These are phyloP conservation scores for Meredithiella fracta DNA, from an alignment of 2,329 filamentous ascomycete genomes.

Conservation along the genomic window DNA sequence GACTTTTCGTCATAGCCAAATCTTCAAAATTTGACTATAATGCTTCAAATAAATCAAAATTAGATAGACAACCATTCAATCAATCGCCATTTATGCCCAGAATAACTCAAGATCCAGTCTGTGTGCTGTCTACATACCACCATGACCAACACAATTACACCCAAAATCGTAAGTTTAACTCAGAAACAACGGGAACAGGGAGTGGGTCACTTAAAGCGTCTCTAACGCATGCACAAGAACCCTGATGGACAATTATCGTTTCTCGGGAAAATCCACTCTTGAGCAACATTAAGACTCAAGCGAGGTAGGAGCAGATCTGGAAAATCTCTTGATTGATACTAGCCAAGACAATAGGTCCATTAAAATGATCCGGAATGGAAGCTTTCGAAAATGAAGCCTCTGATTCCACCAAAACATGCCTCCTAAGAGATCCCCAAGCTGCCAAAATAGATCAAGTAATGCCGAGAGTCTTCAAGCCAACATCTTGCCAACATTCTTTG, in stretches of 20 bases:
- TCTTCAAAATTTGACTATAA: too few species aligned
- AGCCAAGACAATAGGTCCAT: not conserved
- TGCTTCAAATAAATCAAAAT: too few species aligned
- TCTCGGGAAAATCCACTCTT: not conserved
- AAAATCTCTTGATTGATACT: not conserved
- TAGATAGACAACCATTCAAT: too few species aligned
- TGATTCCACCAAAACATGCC: not conserved
- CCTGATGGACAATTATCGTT: slow-evolving; percentile 8
- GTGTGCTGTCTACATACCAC: too few species aligned
- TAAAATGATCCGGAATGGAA: not conserved
- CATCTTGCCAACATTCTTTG: too few species aligned
- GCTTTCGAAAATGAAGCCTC: not conserved
- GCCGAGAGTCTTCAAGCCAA: not conserved
- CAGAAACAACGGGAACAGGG: not conserved
- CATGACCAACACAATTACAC: not conserved
- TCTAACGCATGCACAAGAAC: slow-evolving; percentile 5
- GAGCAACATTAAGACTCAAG: not conserved
- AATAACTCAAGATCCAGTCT: not conserved
- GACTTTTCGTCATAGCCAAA: not conserved
- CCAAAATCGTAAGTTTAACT: not conserved
- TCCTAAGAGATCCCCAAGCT: not conserved
- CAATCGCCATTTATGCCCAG: not conserved
- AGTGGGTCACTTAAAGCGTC: not conserved
- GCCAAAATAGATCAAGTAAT: not conserved
- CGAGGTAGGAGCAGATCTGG: not conserved